Evolutionary conservation across 2,329 filamentous ascomycete species (phyloP), one percentile per base, ranked within the genome.

Genomic region (Exophiala aquamarina): DNA sequence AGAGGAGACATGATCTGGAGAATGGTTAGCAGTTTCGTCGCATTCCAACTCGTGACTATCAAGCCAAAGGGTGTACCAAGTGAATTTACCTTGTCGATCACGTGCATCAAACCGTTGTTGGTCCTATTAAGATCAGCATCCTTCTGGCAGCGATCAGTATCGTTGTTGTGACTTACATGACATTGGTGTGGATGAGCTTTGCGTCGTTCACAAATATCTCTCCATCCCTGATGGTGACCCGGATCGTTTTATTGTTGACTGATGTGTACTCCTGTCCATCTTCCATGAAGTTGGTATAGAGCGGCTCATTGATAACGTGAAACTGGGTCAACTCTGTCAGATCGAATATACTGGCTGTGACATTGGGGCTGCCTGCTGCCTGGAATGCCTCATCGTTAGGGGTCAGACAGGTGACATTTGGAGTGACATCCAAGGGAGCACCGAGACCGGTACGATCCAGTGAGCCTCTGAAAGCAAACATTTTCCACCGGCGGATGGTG

Each of bases 201-300:
- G 45, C 45, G 29, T 48, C 39, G 21, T 48, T 48, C 18, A 43
- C 45, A 37, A 48, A 48, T 14, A 48, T 43, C 8, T 34, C 37
- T n/a, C 28, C 38, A 28, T 37, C 37, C 21, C 45, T 18, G 10
- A 42, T 33, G 9, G 45, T 23, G 29, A 48, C 41, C 14, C 36
- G 13, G 23, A 47, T 36, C 7, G 38, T 48, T 26, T 48, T 21
- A n/a, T 48, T 48, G 21, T n/a, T 34, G 17, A 42, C 23, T 4
- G 36, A 43, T 13, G 20, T 32, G 18, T 20, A 42, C 9, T 28
- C 36, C 23, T 47, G 44, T 13, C 44, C 44, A 18, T 47, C 44
- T 14, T 26, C 21, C 13, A 42, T 13, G 32, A 48, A 48, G 21
- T 43, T 48, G 26, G 23, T 41, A 21, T 42, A 48, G 9, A 48